Conservation (phyloP, 345 rosid genomes). For the Populus pruinosa region DNA sequence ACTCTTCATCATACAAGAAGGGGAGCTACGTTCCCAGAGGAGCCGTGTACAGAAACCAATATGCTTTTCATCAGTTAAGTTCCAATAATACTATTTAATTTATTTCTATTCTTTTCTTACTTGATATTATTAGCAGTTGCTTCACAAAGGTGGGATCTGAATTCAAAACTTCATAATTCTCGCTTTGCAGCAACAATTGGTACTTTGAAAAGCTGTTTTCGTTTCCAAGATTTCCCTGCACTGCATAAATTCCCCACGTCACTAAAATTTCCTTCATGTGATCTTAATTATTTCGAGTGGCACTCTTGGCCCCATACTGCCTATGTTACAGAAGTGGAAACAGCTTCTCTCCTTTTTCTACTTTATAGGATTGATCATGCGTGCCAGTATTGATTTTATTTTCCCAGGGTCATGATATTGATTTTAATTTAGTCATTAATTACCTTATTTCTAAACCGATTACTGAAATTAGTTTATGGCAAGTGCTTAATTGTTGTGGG, state of each 20-base stretch:
- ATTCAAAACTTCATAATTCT: background rate
- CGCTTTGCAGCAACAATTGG: too few relatives aligned
- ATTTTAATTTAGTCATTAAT: background rate
- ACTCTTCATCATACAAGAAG: conserved; percentile 36
- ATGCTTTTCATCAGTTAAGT: conserved; percentile 77
- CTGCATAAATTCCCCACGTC: background rate
- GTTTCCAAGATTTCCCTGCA: background rate
- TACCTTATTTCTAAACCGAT: background rate
- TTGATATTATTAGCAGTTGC: background rate
- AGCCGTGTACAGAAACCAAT: conserved; percentile 49
- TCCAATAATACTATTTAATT: background rate
- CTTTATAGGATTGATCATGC: background rate
- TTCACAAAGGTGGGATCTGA: background rate
- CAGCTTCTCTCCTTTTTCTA: too few relatives aligned
- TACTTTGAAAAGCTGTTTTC: too few relatives aligned
- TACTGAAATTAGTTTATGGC: background rate
- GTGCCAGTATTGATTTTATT: background rate
- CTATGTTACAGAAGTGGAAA: too few relatives aligned
- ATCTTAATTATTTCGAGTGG: too few relatives aligned
- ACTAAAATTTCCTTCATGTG: too few relatives aligned
- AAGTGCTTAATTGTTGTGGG: background rate
- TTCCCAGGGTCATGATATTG: background rate
- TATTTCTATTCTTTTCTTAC: background rate
- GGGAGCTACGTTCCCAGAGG: conserved; percentile 51
- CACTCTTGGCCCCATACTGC: too few relatives aligned